Evolutionary conservation across 768 basidiomycete genomes (phyloP).

Genomic region (Hygrocybe coccinea): DNA sequence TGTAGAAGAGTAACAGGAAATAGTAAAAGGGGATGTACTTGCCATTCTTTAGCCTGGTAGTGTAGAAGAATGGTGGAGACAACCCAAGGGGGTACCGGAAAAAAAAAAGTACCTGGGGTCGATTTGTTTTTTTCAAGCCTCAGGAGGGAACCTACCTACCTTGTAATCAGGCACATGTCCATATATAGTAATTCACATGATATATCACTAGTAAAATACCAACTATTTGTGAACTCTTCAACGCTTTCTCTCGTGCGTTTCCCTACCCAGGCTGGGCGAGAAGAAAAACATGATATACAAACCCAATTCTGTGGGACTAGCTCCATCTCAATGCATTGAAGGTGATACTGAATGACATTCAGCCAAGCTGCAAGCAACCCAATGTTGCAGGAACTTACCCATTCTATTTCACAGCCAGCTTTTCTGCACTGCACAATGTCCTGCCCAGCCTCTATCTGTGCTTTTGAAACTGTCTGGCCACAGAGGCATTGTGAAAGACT

Average conservation of each 20-base stretch:
- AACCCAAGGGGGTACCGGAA: constrained; percentile 1
- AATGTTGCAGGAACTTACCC: neutral
- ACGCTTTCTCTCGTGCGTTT: neutral
- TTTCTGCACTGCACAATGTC: neutral
- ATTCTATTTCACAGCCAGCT: constrained; percentile 1
- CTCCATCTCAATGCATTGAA: neutral
- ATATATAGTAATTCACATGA: neutral
- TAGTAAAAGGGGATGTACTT: too few relatives aligned
- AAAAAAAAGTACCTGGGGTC: too few relatives aligned
- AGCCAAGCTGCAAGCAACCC: neutral
- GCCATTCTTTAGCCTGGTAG: too few relatives aligned
- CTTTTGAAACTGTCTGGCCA: neutral
- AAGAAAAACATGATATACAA: neutral
- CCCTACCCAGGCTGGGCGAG: neutral
- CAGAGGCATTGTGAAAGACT: neutral
- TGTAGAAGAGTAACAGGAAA: too few relatives aligned
- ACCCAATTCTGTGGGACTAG: neutral
- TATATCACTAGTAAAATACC: neutral
- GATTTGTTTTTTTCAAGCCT: neutral
- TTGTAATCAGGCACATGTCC: neutral
- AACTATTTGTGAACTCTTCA: neutral
- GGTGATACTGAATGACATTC: neutral
- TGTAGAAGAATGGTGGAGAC: neutral
- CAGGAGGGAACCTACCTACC: neutral
- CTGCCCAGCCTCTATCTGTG: neutral